A percentile compares a stretch with the other conserved stretches of the same genome.
phyloP scores from a whole-genome alignment of 805 yeast genomes.

The Ogataea populi-albae region DNA sequence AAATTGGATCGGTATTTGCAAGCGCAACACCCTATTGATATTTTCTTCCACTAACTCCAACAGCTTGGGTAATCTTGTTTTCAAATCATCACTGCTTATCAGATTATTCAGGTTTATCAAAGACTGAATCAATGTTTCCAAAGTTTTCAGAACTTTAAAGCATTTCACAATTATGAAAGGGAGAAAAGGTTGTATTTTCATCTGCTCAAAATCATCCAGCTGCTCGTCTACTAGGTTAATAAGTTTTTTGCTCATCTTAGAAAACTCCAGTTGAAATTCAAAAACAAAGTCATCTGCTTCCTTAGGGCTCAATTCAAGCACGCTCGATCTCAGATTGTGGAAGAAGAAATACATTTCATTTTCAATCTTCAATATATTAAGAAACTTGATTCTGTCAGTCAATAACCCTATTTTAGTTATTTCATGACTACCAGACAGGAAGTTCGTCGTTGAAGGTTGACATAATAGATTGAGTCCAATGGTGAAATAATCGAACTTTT shows the following conservation, averaged over 20 bases:
- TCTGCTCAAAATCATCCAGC: conserved; percentile 28
- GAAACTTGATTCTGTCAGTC: conserved; percentile 26
- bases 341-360: conserved; percentile 21
- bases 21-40: conserved; percentile 13
- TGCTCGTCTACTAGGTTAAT: conserved; percentile 30
- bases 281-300: conserved; percentile 28
- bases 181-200: conserved; percentile 25
- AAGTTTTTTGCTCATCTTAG: conserved; percentile 27
- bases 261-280: conserved; percentile 30
- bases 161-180: conserved; percentile 27
- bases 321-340: conserved; percentile 6
- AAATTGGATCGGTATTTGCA: conserved; percentile 21
- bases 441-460: conserved; percentile 18
- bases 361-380: conserved; percentile 24
- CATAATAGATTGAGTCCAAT: conserved; percentile 26
- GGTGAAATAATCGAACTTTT: conserved; percentile 21
- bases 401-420: conserved; percentile 11
- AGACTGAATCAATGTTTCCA: conserved; percentile 18
- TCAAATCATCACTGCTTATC: conserved; percentile 21
- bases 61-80: conserved; percentile 23
- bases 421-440: conserved; percentile 13
- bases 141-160: conserved; percentile 20
- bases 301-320: conserved; percentile 4
- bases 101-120: conserved; percentile 24
- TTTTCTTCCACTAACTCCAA: conserved; percentile 20